Base-by-base conservation (phyloP, 1,284 basidiomycete genomes). In the Ganoderma meredithae region DNA sequence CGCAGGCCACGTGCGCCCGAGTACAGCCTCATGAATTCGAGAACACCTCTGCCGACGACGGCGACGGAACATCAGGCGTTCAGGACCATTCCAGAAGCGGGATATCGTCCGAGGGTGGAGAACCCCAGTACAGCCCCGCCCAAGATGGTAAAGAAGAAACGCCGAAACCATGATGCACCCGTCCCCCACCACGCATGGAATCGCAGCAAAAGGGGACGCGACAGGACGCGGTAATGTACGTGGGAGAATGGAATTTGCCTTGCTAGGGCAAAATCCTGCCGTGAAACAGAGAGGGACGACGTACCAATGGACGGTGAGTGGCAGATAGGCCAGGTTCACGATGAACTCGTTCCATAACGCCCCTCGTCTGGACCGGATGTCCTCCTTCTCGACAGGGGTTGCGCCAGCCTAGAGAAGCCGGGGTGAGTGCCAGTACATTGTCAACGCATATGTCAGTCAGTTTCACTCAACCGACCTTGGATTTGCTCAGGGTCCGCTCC, bases 221-320 rank as follows among this genome's bases (percentile, higher is more conserved):
- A 31, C 31, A 41, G 59, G n/a, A 13, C 9, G 43, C 33, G 60
- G 27, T 25, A 33, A 33, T 49, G 12, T 49, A 27, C 25, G 43
- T 62, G 41, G 60, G 43, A 47, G 59, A 47, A 33, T 31, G 22
- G 41, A 62, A 19, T 49, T 44, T 31, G 25, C 36, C 36, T 25
- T 40, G n/a, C 47, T 60, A 47, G 33, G 47, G 31, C 31, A 33
- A 59, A 58, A 41, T 47, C n/a, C 62, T 40, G 53, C 39, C 40
- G 53, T 27, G n/a, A 41, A 60, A 58, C 47, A 31, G 25, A 60
- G 33, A 19, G 19, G 43, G 36, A 36, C 25, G 3, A 81, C 86
- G 69, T 72, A 94, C 95, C 94, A 96, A 77, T 96, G 95, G 62
- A 95, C 79, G 4, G 95, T 93, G 65, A 95, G 79, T 3, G 95